A percentile compares a stretch with the other conserved stretches of the same genome.
phyloP scores from a whole-genome alignment of 331 rosid species.

The Spiraea crenata region DNA sequence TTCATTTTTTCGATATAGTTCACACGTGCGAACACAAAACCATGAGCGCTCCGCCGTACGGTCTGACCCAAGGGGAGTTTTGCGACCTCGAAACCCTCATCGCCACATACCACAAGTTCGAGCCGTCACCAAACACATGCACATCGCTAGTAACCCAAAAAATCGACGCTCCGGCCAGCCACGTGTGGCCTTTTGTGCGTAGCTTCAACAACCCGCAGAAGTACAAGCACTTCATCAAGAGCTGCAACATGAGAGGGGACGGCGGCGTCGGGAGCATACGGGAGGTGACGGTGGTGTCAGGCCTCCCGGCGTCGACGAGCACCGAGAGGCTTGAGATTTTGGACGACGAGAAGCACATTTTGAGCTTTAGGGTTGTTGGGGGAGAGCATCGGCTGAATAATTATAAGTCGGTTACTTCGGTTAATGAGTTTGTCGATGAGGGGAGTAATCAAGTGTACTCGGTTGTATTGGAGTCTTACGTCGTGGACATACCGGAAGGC shows the following conservation, averaged over 20 bases:
- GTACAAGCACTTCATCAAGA: conserved; percentile 86
- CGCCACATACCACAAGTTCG: conserved; percentile 53
- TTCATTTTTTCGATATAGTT: background rate
- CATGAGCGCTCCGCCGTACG: conserved; percentile 36
- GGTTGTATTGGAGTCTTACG: conserved; percentile 73
- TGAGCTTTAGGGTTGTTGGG: conserved; percentile 78
- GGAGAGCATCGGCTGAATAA: conserved; percentile 83
- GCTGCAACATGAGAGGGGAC: conserved; percentile 70
- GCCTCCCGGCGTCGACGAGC: conserved; percentile 86
- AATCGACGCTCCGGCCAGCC: conserved; percentile 57
- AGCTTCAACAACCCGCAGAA: conserved; percentile 73
- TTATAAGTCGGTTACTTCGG: conserved; percentile 78
- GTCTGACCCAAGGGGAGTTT: conserved; percentile 54
- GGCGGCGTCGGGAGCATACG: conserved; percentile 82
- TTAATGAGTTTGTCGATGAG: conserved; percentile 54
- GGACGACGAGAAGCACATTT: conserved; percentile 72
- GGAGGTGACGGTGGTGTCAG: conserved; percentile 82
- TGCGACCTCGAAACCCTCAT: conserved; percentile 47
- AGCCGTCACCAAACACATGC: conserved; percentile 47
- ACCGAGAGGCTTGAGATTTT: conserved; percentile 86
- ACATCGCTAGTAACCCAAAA: conserved; percentile 61
- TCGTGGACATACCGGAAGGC: conserved; percentile 83
- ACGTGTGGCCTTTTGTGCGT: conserved; percentile 64
- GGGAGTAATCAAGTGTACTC: conserved; percentile 41
- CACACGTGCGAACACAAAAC: conserved; percentile 5